Conservation (phyloP, 768 basidiomycete genomes). For the Pleurotus tuoliensis region DNA sequence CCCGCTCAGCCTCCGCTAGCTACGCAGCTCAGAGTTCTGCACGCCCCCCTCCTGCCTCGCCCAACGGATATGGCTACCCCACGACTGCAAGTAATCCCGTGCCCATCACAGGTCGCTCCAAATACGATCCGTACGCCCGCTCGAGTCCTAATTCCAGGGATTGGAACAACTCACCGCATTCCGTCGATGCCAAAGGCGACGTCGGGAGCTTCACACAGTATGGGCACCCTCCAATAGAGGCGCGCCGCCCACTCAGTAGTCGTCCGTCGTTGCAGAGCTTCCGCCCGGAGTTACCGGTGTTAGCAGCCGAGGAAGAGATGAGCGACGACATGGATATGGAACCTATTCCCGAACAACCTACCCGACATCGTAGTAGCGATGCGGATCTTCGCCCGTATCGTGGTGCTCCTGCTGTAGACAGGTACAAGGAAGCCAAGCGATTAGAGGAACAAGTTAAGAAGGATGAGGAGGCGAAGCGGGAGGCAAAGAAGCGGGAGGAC, state of each 20-base stretch:
- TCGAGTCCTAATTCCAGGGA: slow-evolving; percentile 5
- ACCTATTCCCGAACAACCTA: not conserved
- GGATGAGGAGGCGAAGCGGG: slow-evolving; percentile 4
- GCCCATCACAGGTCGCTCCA: not conserved
- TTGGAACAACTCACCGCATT: slow-evolving; percentile 1
- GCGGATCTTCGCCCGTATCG: slow-evolving; percentile 6
- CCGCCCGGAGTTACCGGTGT: slow-evolving; percentile 2
- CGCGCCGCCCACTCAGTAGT: slow-evolving; percentile 1
- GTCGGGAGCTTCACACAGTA: slow-evolving; percentile 1
- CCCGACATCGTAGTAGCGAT: slow-evolving; percentile 2
- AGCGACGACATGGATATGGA: slow-evolving; percentile 5
- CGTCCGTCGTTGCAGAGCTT: slow-evolving; percentile 3
- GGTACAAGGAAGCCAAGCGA: slow-evolving; percentile 1
- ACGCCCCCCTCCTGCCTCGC: not conserved
- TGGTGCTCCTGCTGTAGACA: not conserved
- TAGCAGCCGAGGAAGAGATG: slow-evolving; percentile 1
- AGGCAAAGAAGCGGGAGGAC: not conserved
- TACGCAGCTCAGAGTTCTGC: not conserved
- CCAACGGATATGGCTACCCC: slow-evolving; percentile 2
- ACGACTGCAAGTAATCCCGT: not conserved
- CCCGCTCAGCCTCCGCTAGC: slow-evolving; percentile 3
- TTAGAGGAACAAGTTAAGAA: slow-evolving; percentile 2
- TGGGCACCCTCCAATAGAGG: not conserved
- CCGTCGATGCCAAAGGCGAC: not conserved
- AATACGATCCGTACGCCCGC: not conserved